Percentiles rank a stretch among this genome's conserved stretches.
Evolutionary conservation across 352 stramenopile genomes (phyloP).

Genomic region (Globisporangium takayamanum): DNA sequence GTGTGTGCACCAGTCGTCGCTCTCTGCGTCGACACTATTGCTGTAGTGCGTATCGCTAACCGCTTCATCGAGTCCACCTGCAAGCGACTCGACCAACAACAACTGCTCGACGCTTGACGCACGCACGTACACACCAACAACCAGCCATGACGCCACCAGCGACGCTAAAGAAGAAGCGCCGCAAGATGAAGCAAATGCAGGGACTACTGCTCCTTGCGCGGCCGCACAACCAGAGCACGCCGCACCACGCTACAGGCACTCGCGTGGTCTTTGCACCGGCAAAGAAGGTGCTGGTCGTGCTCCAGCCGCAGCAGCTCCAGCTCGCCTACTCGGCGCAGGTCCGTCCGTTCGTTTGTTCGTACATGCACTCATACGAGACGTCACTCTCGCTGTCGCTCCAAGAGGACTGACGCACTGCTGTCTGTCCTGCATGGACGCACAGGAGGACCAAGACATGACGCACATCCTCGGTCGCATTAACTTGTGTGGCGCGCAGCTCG

Average conservation of each 20-base stretch:
- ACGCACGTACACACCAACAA: too few species aligned
- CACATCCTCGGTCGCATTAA: conserved; percentile 53
- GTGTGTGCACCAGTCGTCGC: too few species aligned
- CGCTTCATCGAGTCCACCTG: too few species aligned
- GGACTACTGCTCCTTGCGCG: conserved; percentile 58
- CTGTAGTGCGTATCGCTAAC: too few species aligned
- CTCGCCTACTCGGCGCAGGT: conserved; percentile 60
- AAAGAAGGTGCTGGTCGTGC: conserved; percentile 50
- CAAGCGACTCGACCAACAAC: too few species aligned
- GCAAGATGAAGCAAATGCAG: conserved; percentile 80
- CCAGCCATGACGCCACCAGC: conserved; percentile 26
- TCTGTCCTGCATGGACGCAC: background rate
- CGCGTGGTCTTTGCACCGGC: conserved; percentile 7
- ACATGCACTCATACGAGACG: background rate
- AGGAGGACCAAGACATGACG: conserved; percentile 71
- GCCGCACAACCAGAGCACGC: conserved; percentile 12
- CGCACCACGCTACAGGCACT: background rate
- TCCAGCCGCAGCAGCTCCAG: conserved; percentile 64
- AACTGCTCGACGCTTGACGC: too few species aligned
- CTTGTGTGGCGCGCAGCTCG: conserved; percentile 51
- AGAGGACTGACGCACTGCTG: too few species aligned
- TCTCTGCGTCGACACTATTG: too few species aligned
- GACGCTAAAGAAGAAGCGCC: conserved; percentile 38
- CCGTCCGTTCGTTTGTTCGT: background rate
- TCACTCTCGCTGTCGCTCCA: background rate